Evolutionary conservation across 139 green algal genomes (phyloP).

Genomic region (Yamagishiella unicocca): DNA sequence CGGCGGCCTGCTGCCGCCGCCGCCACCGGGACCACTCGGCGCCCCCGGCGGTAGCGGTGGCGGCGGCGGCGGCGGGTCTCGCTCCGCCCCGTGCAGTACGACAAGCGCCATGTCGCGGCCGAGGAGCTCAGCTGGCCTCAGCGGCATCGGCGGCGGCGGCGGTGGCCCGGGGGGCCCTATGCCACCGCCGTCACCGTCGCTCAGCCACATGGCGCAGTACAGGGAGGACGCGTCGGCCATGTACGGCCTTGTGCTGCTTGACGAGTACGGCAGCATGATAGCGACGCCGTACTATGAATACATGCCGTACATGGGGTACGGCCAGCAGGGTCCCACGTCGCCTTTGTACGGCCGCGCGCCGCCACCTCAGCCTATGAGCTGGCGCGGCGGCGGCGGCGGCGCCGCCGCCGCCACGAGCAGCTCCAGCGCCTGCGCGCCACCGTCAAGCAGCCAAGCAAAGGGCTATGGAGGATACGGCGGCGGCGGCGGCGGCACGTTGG

Average conservation of each 20-base stretch:
- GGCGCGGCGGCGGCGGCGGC: not conserved
- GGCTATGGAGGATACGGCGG: not conserved
- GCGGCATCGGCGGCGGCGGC: not conserved
- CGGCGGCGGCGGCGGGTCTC: not conserved
- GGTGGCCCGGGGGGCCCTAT: not conserved
- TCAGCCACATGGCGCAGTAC: not conserved
- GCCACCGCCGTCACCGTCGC: not conserved
- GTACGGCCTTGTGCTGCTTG: constrained; percentile 5
- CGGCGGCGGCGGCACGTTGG: not conserved
- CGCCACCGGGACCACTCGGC: not conserved
- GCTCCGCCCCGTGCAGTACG: not conserved
- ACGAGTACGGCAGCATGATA: constrained; percentile 26
- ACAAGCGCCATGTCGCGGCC: not conserved
- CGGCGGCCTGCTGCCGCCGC: not conserved
- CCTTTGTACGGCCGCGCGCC: constrained; percentile 10
- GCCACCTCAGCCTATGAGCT: not conserved
- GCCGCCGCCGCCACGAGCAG: not conserved
- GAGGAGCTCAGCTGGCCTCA: not conserved
- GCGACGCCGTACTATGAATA: constrained; percentile 19
- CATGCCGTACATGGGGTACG: not conserved
- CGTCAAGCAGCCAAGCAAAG: not conserved
- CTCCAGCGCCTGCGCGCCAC: too few relatives aligned
- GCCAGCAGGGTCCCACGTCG: not conserved
- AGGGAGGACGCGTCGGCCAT: not conserved
- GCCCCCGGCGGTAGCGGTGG: not conserved